These are phyloP conservation scores for Ophiorrhiza pumila DNA, from an alignment of 257 asterid species.

Conservation along the genomic window DNA sequence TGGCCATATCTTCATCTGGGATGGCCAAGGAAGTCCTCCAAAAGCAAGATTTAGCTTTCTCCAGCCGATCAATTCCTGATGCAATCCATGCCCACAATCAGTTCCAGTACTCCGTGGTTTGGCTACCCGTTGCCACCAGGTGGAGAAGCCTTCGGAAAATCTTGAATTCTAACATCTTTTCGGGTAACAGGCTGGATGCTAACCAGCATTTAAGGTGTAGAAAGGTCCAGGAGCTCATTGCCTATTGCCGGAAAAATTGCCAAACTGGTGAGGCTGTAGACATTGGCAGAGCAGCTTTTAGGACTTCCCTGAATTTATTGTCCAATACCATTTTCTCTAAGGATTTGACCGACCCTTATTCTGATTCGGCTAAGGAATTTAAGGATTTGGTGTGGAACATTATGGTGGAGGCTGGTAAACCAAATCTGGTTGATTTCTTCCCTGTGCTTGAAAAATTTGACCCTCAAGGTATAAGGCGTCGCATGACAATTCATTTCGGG, in stretches of 20 bases:
- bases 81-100: constrained; percentile 64
- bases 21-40: constrained; percentile 62
- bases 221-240: constrained; percentile 44
- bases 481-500: constrained; percentile 20
- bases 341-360: constrained; percentile 41
- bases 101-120: constrained; percentile 51
- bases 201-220: constrained; percentile 44
- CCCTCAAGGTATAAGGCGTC: constrained; percentile 42
- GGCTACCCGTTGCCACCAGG: constrained; percentile 55
- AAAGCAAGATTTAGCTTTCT: constrained; percentile 60
- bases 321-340: constrained; percentile 52
- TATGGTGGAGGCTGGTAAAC: constrained; percentile 33
- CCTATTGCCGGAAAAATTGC: constrained; percentile 27
- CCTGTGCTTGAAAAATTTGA: constrained; percentile 38
- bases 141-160: constrained; percentile 69
- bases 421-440: constrained; percentile 50
- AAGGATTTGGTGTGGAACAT: constrained; percentile 43
- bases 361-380: constrained; percentile 51
- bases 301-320: constrained; percentile 41
- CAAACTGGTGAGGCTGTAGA: constrained; percentile 35
- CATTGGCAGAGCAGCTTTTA: constrained; percentile 26
- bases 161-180: constrained; percentile 54
- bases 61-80: constrained; percentile 45
- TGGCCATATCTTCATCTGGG: constrained; percentile 57
- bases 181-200: constrained; percentile 59